Evolutionary conservation across 2,329 filamentous ascomycete species (phyloP), one percentile per base, ranked within the genome.

Genomic region (Fusarium anthophilum): DNA sequence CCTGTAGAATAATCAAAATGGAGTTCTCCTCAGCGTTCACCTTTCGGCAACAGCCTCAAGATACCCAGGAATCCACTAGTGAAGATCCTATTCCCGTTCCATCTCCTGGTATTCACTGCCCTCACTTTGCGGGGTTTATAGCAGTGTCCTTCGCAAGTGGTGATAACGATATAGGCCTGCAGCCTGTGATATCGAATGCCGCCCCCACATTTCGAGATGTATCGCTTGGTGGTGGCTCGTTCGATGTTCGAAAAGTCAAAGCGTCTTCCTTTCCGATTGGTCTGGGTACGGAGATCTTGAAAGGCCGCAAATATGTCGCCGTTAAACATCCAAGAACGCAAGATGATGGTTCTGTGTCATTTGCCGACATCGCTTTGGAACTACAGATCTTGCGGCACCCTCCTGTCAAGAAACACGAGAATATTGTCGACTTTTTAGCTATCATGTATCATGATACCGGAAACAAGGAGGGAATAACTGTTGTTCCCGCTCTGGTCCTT

Each of bases 91-190:
- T 39, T 18, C 11, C 20, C 41, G 6, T 22, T 5, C 24, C 22
- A n/a, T 20, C 59, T 15, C 24, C 24, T 14, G 59, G 50, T 2
- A 58, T 41, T 30, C 35, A 39, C 26, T 63, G 60, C 8, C 60
- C 53, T 39, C 53, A 47, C 43, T 63, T 63, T 63, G 60, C 60
- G 60, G 60, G 60, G 24, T 63, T 59, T 39, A 59, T 63, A 20
- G 60, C 60, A 39, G 60, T 39, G 32, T 59, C 32, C 18, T 35
- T 63, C 30, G 41, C 60, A 17, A 22, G 35, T 12, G 53, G 26
- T 5, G 4, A 32, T 11, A 12, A 63, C n/a, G 18, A 5, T 6
- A 13, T 47, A 8, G 60, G 53, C 13, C 17, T 63, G 6, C 53
- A 59, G 18, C 53, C 60, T 26, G 60, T 63, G 8, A 63, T 63